Conservation (phyloP, 1,284 basidiomycete species). For the Ustilago esculenta region DNA sequence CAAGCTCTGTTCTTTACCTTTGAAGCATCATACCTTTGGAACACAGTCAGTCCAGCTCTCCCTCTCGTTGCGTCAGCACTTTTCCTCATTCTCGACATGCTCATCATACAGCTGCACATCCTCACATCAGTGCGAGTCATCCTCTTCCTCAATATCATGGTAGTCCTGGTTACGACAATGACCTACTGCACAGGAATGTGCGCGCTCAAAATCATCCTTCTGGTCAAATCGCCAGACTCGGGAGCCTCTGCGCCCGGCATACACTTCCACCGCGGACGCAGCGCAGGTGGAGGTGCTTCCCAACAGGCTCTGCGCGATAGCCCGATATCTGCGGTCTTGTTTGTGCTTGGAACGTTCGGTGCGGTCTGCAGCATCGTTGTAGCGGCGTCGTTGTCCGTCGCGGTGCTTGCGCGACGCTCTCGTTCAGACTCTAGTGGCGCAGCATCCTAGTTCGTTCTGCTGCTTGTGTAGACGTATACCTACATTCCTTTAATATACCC, state of each 20-base stretch:
- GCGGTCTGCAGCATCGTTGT: not conserved
- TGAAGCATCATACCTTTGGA: conserved; percentile 22
- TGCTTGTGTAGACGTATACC: conserved; percentile 5
- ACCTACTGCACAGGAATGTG: conserved; percentile 10
- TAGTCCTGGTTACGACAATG: not conserved
- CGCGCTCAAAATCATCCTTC: conserved; percentile 1
- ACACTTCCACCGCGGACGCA: conserved; percentile 14
- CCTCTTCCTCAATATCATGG: not conserved
- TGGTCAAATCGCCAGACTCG: conserved; percentile 2
- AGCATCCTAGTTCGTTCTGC: too few species aligned
- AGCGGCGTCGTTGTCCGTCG: not conserved
- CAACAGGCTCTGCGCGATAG: conserved; percentile 15
- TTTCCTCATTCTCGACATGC: conserved; percentile 16
- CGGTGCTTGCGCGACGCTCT: not conserved
- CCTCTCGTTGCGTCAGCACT: conserved; percentile 7
- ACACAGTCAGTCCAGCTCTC: conserved; percentile 11
- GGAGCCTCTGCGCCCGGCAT: conserved; percentile 21
- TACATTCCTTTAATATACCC: conserved; percentile 2
- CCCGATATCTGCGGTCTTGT: conserved; percentile 8
- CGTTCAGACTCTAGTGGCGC: too few species aligned
- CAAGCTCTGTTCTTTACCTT: conserved; percentile 25
- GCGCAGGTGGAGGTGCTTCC: not conserved
- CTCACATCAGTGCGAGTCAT: not conserved
- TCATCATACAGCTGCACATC: conserved; percentile 2
- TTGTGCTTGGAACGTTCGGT: not conserved